phyloP scores from a whole-genome alignment of 305 asterid species.

The Coffea humblotiana region DNA sequence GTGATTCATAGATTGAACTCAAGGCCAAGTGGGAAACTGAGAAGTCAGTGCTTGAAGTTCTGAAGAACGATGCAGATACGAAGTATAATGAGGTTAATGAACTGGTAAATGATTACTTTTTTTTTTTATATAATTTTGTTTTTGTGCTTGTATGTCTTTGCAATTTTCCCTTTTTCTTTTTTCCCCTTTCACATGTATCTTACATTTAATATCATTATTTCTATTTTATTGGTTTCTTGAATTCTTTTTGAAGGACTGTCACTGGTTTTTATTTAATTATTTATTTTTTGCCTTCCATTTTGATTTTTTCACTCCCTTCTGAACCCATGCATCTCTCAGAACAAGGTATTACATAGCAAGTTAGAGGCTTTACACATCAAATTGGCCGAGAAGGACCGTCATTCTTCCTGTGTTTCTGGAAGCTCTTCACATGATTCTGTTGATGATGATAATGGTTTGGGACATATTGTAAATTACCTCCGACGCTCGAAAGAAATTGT shows the following conservation, averaged over 20 bases:
- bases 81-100: constrained; percentile 74
- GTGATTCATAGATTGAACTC: constrained; percentile 57
- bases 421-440: constrained; percentile 41
- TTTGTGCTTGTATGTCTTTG: not conserved
- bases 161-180: not conserved
- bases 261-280: not conserved
- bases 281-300: not conserved
- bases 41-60: constrained; percentile 62
- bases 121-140: not conserved
- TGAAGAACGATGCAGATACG: constrained; percentile 71
- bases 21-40: constrained; percentile 80
- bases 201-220: not conserved
- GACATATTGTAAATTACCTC: constrained; percentile 75
- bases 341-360: constrained; percentile 76
- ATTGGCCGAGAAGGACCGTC: constrained; percentile 74
- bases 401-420: constrained; percentile 50
- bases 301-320: not conserved
- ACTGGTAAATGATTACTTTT: constrained; percentile 32
- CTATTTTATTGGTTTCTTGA: not conserved
- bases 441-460: constrained; percentile 72
- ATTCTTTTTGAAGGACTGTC: not conserved
- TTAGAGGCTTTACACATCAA: constrained; percentile 89
- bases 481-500: constrained; percentile 86
- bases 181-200: not conserved
- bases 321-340: constrained; percentile 25